Percentiles rank a stretch among this genome's conserved stretches.
phyloP scores from a whole-genome alignment of 768 basidiomycete species.

The Paxillus ammoniavirescens region DNA sequence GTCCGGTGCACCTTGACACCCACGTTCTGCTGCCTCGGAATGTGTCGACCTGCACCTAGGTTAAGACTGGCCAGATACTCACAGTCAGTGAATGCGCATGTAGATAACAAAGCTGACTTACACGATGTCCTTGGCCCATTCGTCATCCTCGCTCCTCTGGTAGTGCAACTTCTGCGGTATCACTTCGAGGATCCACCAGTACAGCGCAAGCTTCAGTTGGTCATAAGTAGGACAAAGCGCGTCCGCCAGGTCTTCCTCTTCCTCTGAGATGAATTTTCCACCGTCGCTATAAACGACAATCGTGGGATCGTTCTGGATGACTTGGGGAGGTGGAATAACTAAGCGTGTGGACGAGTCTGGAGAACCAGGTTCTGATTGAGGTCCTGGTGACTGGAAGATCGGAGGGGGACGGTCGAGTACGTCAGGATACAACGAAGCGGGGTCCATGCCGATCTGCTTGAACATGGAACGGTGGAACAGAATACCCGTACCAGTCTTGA shows the following conservation, averaged over 20 bases:
- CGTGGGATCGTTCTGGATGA: conserved; percentile 9
- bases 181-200: conserved; percentile 70
- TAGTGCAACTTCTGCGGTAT: conserved; percentile 37
- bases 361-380: conserved; percentile 12
- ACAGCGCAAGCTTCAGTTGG: conserved; percentile 44
- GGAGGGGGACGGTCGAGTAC: conserved; percentile 42
- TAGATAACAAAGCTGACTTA: conserved; percentile 4
- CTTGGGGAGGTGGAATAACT: conserved; percentile 13
- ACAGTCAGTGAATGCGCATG: background rate
- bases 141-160: conserved; percentile 23
- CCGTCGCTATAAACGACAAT: conserved; percentile 18
- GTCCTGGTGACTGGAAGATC: conserved; percentile 26
- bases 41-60: conserved; percentile 38
- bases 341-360: conserved; percentile 10
- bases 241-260: conserved; percentile 63
- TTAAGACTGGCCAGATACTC: conserved; percentile 27
- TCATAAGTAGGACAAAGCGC: conserved; percentile 53
- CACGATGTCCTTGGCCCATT: conserved; percentile 15
- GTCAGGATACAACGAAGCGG: conserved; percentile 41
- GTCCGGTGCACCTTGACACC: conserved; percentile 45
- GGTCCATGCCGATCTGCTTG: conserved; percentile 45
- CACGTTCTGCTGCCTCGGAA: conserved; percentile 37
- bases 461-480: conserved; percentile 51
- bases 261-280: conserved; percentile 41
- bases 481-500: conserved; percentile 55